Evolutionary conservation across 345 rosid genomes (phyloP).

Genomic region (Lumnitzera racemosa): DNA sequence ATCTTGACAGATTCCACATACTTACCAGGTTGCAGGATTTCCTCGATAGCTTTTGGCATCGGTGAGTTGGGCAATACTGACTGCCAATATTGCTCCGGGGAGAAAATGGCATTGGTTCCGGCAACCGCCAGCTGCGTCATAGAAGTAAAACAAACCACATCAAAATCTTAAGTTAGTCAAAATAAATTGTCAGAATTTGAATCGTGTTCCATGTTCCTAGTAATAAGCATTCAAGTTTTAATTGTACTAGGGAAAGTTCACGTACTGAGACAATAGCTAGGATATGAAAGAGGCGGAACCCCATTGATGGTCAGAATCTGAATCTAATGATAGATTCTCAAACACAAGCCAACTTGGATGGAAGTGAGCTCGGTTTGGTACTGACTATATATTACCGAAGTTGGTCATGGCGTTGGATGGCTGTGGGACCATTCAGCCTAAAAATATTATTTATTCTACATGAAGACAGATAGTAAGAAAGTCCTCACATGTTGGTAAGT

Average conservation of each 20-base stretch:
- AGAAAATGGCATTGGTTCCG: constrained; percentile 36
- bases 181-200: too few species aligned
- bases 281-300: constrained; percentile 14
- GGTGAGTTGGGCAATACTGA: constrained; percentile 44
- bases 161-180: too few species aligned
- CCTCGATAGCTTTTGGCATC: constrained; percentile 46
- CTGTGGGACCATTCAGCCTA: too few species aligned
- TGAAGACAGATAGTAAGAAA: too few species aligned
- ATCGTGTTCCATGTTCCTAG: too few species aligned
- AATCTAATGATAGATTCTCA: not conserved
- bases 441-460: too few species aligned
- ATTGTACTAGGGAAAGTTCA: constrained; percentile 11
- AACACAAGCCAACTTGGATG: not conserved
- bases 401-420: too few species aligned
- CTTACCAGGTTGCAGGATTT: constrained; percentile 29
- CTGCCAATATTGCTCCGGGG: constrained; percentile 55
- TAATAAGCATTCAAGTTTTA: too few species aligned
- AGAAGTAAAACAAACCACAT: not conserved
- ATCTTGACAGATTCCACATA: too few species aligned
- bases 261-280: constrained; percentile 23
- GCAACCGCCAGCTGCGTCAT: constrained; percentile 33
- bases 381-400: too few species aligned
- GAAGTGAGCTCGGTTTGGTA: not conserved
- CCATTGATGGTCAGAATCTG: constrained; percentile 15
- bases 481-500: too few species aligned